These are phyloP conservation scores for Boechera divaricarpa DNA, from an alignment of 345 rosid genomes.

Conservation along the genomic window DNA sequence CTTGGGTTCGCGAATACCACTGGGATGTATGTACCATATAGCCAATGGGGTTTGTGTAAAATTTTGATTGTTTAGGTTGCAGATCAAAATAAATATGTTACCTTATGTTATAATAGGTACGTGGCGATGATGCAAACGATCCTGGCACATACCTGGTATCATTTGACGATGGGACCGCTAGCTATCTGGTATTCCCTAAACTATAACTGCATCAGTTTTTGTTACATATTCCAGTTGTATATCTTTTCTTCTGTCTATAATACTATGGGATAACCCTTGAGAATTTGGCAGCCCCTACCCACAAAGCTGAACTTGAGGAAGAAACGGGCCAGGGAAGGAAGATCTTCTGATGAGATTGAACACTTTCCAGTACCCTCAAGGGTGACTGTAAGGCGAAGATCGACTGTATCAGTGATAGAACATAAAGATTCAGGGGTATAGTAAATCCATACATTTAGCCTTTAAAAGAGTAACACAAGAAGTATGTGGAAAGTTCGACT, in stretches of 20 bases:
- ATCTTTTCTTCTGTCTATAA: conserved; percentile 16
- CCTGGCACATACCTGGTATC: conserved; percentile 79
- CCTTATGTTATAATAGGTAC: conserved; percentile 54
- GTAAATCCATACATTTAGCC: conserved; percentile 19
- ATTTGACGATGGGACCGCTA: conserved; percentile 74
- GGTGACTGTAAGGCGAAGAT: conserved; percentile 72
- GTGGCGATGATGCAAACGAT: conserved; percentile 74
- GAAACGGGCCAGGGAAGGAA: conserved; percentile 88
- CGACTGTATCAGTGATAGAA: conserved; percentile 65
- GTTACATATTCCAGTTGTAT: conserved; percentile 26
- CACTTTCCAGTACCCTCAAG: conserved; percentile 84
- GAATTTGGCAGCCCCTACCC: conserved; percentile 81
- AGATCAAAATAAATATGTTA: conserved; percentile 15
- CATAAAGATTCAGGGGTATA: conserved; percentile 74
- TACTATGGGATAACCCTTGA: conserved; percentile 32
- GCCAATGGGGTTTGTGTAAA: conserved; percentile 21
- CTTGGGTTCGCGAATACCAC: conserved; percentile 91
- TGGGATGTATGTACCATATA: conserved; percentile 81
- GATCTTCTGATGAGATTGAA: conserved; percentile 81
- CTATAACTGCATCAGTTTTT: conserved; percentile 10
- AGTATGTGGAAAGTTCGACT: neutral
- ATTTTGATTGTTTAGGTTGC: conserved; percentile 21
- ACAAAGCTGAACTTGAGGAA: conserved; percentile 78
- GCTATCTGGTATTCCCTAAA: conserved; percentile 67
- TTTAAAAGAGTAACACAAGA: conserved; percentile 11